Conservation (phyloP, 2,329 filamentous ascomycete genomes). For the Neurospora sp. region DNA sequence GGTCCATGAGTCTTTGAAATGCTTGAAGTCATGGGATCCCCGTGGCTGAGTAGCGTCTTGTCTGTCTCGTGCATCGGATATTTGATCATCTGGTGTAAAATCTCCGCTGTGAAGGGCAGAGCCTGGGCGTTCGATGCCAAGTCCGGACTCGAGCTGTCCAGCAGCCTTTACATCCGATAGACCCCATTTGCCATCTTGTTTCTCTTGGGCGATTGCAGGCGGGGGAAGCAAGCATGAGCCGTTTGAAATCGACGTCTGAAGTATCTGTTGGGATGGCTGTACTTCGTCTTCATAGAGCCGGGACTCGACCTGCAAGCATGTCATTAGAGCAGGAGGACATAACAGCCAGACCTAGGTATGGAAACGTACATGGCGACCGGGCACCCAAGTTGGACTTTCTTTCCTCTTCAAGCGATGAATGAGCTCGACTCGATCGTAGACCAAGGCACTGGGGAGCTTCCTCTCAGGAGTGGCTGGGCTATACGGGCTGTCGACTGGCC, state of each 20-base stretch:
- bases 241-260: conserved; percentile 24
- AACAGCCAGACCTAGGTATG: not conserved
- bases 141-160: conserved; percentile 37
- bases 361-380: conserved; percentile 48
- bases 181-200: conserved; percentile 20
- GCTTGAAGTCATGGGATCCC: conserved; percentile 6
- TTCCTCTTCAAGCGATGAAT: conserved; percentile 77
- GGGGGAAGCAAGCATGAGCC: conserved; percentile 34
- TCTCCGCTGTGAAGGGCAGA: conserved; percentile 64
- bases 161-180: conserved; percentile 27
- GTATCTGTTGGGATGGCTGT: conserved; percentile 27
- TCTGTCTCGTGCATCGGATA: conserved; percentile 16
- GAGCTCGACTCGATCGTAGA: conserved; percentile 61
- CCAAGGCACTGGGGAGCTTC: conserved; percentile 21
- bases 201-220: conserved; percentile 38
- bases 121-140: conserved; percentile 69
- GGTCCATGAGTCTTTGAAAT: not conserved
- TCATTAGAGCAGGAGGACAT: conserved; percentile 2
- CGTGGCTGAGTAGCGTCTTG: conserved; percentile 4
- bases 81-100: conserved; percentile 42
- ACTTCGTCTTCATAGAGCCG: conserved; percentile 26
- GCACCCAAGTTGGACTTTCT: conserved; percentile 65
- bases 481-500: conserved; percentile 37
- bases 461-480: conserved; percentile 23
- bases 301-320: conserved; percentile 28